Conservation (phyloP, 164 flowering plant species). For the Dillenia turbinata region DNA sequence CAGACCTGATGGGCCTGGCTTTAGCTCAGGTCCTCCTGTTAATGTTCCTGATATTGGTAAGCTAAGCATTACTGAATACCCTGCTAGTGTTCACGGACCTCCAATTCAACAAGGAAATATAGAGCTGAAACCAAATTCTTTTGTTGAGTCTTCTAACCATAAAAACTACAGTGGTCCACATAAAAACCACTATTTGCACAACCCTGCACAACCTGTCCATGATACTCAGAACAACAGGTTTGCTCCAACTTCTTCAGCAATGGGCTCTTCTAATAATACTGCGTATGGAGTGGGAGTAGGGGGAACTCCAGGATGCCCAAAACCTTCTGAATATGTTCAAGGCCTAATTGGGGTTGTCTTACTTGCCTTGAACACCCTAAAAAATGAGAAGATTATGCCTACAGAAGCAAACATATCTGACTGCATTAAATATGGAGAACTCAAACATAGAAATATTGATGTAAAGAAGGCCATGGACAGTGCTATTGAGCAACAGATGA, state of each 20-base stretch:
- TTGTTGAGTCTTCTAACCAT: slow-evolving; percentile 18
- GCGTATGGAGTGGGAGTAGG: slow-evolving; percentile 23
- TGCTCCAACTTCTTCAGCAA: slow-evolving; percentile 23
- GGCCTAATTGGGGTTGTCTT: slow-evolving; percentile 63
- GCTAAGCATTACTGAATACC: slow-evolving; percentile 35
- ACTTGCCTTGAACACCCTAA: slow-evolving; percentile 66
- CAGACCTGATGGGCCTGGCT: slow-evolving; percentile 34
- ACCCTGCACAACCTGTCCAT: slow-evolving; percentile 15
- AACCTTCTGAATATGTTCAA: slow-evolving; percentile 41
- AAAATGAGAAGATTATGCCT: slow-evolving; percentile 65
- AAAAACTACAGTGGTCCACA: slow-evolving; percentile 23
- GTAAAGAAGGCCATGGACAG: slow-evolving; percentile 57
- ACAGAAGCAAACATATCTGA: slow-evolving; percentile 75
- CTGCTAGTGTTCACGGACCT: slow-evolving; percentile 18
- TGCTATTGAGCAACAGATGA: slow-evolving; percentile 68
- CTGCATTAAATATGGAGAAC: slow-evolving; percentile 66
- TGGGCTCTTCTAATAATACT: slow-evolving; percentile 13
- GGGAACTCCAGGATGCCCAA: slow-evolving; percentile 43
- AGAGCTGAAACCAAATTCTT: slow-evolving; percentile 20
- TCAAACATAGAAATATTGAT: slow-evolving; percentile 53
- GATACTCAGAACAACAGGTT: slow-evolving; percentile 23
- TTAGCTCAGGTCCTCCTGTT: slow-evolving; percentile 27
- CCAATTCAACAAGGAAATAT: slow-evolving; percentile 31
- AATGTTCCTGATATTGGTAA: slow-evolving; percentile 48
- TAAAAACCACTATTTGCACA: slow-evolving; percentile 20